These are phyloP conservation scores for Clohesyomyces aquaticus DNA, from an alignment of 495 filamentous ascomycete genomes.

Conservation along the genomic window DNA sequence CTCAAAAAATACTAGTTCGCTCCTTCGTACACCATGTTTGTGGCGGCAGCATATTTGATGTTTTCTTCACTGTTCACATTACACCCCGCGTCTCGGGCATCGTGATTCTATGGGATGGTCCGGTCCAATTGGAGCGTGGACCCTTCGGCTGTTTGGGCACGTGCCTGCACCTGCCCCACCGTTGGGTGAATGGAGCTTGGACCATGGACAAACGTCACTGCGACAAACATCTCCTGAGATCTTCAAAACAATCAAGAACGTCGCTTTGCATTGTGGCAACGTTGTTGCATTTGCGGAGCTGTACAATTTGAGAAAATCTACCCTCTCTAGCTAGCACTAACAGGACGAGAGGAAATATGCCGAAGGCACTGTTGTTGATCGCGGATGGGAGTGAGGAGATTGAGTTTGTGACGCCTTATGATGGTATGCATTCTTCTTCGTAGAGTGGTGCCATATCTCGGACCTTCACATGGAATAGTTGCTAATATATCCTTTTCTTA, in stretches of 20 bases:
- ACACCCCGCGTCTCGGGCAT: no score
- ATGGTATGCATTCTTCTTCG: conserved; percentile 37
- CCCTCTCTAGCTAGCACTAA: no score
- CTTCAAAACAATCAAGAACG: no score
- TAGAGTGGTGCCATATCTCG: no score
- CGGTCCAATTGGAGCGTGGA: no score
- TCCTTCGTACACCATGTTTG: no score
- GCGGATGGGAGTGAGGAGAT: conserved; percentile 46
- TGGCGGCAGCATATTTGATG: no score
- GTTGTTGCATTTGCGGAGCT: not conserved
- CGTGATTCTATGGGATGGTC: no score
- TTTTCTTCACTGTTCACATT: no score
- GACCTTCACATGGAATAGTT: no score
- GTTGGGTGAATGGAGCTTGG: conserved; percentile 23
- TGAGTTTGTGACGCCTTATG: conserved; percentile 46
- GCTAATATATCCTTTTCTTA: not conserved
- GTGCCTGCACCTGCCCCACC: not conserved
- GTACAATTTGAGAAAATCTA: not conserved
- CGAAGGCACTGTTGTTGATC: conserved; percentile 41
- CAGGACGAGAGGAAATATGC: no score
- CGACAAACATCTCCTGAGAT: not conserved
- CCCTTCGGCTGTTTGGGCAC: not conserved
- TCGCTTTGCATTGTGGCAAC: not conserved
- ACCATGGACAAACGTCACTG: conserved; percentile 11
- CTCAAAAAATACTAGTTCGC: no score